Evolutionary conservation across 345 rosid genomes (phyloP), one percentile per base, ranked within the genome.

Genomic region (Bruguiera gymnorhiza): DNA sequence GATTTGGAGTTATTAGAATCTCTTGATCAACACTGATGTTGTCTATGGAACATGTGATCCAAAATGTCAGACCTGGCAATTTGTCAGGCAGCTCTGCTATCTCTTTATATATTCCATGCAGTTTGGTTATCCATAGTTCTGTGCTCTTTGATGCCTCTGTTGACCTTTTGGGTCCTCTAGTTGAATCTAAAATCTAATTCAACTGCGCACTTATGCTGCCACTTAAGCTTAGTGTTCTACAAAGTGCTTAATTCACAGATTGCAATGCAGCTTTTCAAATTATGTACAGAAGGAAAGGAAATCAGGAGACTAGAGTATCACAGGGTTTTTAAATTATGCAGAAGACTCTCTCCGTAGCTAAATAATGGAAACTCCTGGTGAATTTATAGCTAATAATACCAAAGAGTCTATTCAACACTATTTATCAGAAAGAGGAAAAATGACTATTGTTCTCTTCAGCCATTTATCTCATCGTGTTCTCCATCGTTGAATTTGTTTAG

Each of bases 1-100:
- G 97, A 94, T 83, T 76, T 88, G 80, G 97, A 94, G 81, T 75
- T 88, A 74, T 27, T 95, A 74, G 92, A 86, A 82, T 86, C 93
- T 62, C 88, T 81, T 60, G 92, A 92, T 82, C 97, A 97, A 73
- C 90, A 89, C 80, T 65, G 97, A 95, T 80, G 86, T 95, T 76
- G 75, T 95, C 56, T 87, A 89, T 79, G 93, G 99, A 69, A 84
- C 85, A 68, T 89, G 74, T 73, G 97, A 95, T 72, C 93, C 97
- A 61, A 91, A 84, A 65, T 86, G 86, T 84, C 92, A 89, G 52
- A 77, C 92, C 52, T 76, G 97, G 99, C 92, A 87, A 71, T 75
- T 67, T 67, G 23, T 60, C 61, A 56, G 26, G 26, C 23, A 18
- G 18, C 32, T 55, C 13, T 3, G 24, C 37, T 24, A 62, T 36